A percentile compares a stretch with the other conserved stretches of the same genome.
Conservation (phyloP, 306 rosid genomes). For the Sesbania bispinosa region DNA sequence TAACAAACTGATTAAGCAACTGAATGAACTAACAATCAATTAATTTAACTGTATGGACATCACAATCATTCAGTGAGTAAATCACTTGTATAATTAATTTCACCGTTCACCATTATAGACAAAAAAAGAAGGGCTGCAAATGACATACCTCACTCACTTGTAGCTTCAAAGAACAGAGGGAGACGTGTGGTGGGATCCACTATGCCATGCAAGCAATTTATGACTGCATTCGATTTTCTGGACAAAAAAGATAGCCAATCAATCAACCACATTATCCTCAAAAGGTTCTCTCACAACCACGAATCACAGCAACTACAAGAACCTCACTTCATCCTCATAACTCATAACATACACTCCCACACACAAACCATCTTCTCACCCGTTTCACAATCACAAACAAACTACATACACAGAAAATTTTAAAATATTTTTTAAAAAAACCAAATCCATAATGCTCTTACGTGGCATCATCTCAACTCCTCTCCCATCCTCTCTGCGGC, state of each 20-base stretch:
- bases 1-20: no score
- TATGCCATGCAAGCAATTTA: no score
- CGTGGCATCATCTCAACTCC: slow-evolving; percentile 48
- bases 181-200: no score
- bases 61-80: no score
- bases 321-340: neutral
- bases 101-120: no score
- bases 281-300: slow-evolving; percentile 2
- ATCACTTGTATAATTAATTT: no score
- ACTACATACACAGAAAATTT: neutral
- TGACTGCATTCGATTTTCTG: no score
- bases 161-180: no score
- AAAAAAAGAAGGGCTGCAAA: no score
- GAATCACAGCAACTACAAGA: neutral
- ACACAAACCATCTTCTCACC: neutral
- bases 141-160: no score
- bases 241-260: neutral
- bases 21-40: no score
- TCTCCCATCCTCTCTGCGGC: slow-evolving; percentile 23
- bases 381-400: neutral
- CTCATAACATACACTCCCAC: neutral
- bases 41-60: no score
- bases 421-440: neutral
- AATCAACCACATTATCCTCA: slow-evolving; percentile 16
- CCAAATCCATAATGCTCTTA: slow-evolving; percentile 36